Evolutionary conservation across 768 basidiomycete genomes (phyloP), one percentile per base, ranked within the genome.

Genomic region (Pleurotus citrinopileatus): DNA sequence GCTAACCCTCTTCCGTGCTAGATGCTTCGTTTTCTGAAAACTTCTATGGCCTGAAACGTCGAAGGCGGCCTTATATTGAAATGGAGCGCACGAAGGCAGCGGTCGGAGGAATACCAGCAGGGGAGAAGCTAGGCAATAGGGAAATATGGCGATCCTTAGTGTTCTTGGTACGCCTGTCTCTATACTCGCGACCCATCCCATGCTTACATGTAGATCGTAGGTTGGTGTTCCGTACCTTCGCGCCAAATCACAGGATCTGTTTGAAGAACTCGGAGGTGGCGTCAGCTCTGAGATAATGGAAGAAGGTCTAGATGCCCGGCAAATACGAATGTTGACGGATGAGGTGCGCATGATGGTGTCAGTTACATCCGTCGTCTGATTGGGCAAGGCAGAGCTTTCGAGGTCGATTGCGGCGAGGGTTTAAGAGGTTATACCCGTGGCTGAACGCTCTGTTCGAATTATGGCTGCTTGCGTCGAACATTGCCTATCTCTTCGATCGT

Each of bases 21-120:
- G 96, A 87, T 69, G 91, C 95, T 19, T 94, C 93, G 1, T 95
- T 98, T 63, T 79, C 96, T 3, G 96, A 98, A 69, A 90, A 96
- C 62, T 98, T 99, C 66, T 98, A 98, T 69, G 92, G 92, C 0
- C 70, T 99, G 43, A 94, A 94, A 65, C 73, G 94, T 38, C 76
- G 92, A 55, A 73, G 89, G 32, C 75, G 79, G 54, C 87, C 90
- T 3, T 80, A 81, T 61, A 83, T 91, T 58, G 80, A 86, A 57
- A 83, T 82, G 1, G 82, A 87, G 37, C 78, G 89, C 53, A 80
- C 86, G 1, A 71, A 73, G 38, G 80, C 80, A 23, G 90, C 89
- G 36, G 84, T 88, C 8, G 85, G 82, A 10, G 82, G 84, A 2
- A 69, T 85, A 27, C 81, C 84, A 9, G 61, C 71, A 2, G 84